These are phyloP conservation scores for Tricholoma saponaceum DNA, from an alignment of 768 basidiomycete genomes.

Conservation along the genomic window DNA sequence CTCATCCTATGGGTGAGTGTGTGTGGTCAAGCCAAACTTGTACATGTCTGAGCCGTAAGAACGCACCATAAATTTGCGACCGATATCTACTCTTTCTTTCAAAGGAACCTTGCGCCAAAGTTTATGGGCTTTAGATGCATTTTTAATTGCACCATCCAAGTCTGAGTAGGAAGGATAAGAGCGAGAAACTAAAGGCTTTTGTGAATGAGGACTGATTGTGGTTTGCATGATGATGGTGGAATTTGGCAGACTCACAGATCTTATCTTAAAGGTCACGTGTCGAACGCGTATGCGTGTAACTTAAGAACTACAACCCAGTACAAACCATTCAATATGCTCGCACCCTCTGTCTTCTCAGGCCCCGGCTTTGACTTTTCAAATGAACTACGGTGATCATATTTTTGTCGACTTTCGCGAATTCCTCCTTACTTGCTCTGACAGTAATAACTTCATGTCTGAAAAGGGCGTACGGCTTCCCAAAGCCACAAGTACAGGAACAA, in stretches of 20 bases:
- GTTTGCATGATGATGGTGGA: conserved; percentile 48
- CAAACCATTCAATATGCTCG: conserved; percentile 31
- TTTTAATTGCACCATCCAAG: conserved; percentile 55
- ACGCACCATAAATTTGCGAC: conserved; percentile 37
- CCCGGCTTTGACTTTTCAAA: conserved; percentile 82
- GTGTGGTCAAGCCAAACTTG: background rate
- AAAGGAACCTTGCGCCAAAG: conserved; percentile 73
- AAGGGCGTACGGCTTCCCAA: conserved; percentile 75
- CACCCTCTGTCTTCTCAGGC: conserved; percentile 41
- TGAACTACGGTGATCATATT: conserved; percentile 47
- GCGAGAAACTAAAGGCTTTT: conserved; percentile 63
- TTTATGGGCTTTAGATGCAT: conserved; percentile 66
- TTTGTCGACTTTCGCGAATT: background rate
- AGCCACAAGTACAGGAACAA: conserved; percentile 92
- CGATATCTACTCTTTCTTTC: conserved; percentile 66
- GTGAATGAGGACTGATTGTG: conserved; percentile 81
- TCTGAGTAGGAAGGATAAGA: conserved; percentile 57
- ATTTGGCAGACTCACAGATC: no score
- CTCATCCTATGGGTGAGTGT: conserved; percentile 37
- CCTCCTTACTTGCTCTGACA: conserved; percentile 20
- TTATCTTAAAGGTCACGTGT: conserved; percentile 18
- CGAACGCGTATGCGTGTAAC: conserved; percentile 23
- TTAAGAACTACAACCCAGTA: background rate
- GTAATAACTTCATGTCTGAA: conserved; percentile 68
- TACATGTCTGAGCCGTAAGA: background rate